These are phyloP conservation scores for Austroboletus eburneus DNA, from an alignment of 768 basidiomycete species.

Conservation along the genomic window DNA sequence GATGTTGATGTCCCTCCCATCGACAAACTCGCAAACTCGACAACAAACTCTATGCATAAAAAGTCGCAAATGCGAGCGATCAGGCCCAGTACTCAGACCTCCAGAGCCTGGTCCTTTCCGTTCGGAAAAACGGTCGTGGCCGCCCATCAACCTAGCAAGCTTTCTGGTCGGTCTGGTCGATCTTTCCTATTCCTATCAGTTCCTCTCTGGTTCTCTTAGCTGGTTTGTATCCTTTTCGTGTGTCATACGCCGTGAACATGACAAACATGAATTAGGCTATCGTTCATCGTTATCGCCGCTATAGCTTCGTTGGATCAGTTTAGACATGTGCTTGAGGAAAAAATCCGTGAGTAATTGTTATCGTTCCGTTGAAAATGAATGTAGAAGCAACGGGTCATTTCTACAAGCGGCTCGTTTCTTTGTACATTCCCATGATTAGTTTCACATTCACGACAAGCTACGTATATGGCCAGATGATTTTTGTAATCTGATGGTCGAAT, in stretches of 20 bases:
- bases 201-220: conserved; percentile 41
- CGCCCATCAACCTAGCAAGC: conserved; percentile 45
- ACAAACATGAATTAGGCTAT: conserved; percentile 58
- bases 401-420: too few species aligned
- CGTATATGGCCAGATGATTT: too few species aligned
- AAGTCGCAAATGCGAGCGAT: too few species aligned
- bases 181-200: background rate
- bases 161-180: conserved; percentile 34
- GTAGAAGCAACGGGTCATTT: too few species aligned
- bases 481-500: too few species aligned
- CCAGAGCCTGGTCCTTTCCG: conserved; percentile 46
- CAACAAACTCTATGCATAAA: too few species aligned
- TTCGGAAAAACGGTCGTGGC: conserved; percentile 51
- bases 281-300: conserved; percentile 42
- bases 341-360: too few species aligned
- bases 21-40: too few species aligned
- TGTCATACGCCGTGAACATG: conserved; percentile 43
- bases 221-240: conserved; percentile 53
- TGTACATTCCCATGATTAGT: too few species aligned
- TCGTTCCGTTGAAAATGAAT: too few species aligned
- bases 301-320: conserved; percentile 43
- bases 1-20: too few species aligned
- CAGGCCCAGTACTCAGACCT: conserved; percentile 38
- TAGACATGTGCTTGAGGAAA: conserved; percentile 27
- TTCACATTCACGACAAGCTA: too few species aligned